A percentile compares a stretch with the other conserved stretches of the same genome.
phyloP scores from a whole-genome alignment of 2,329 filamentous ascomycete genomes.

The Colletotrichum chlorophyti region DNA sequence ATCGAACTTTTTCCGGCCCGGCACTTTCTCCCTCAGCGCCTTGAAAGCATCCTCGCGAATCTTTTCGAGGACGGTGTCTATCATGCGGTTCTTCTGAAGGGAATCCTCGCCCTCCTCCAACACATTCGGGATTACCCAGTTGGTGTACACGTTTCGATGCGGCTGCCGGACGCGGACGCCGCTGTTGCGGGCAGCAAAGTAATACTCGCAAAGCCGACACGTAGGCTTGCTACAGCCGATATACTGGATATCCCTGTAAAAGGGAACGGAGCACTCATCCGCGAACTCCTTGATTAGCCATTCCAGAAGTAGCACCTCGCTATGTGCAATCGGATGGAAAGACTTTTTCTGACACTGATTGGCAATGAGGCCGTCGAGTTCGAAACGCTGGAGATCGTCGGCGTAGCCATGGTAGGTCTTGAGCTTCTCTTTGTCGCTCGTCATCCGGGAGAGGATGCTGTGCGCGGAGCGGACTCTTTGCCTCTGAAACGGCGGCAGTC shows the following conservation, averaged over 20 bases:
- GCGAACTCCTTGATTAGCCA: background rate
- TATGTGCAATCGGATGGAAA: conserved; percentile 27
- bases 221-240: conserved; percentile 34
- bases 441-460: conserved; percentile 34
- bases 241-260: conserved; percentile 28
- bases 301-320: conserved; percentile 28
- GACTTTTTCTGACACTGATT: background rate
- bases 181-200: conserved; percentile 25
- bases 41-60: conserved; percentile 6
- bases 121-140: conserved; percentile 27
- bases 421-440: background rate
- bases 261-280: background rate
- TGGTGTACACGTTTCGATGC: conserved; percentile 29
- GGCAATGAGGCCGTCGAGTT: background rate
- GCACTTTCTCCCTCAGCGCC: conserved; percentile 11
- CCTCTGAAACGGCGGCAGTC: conserved; percentile 17
- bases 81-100: background rate
- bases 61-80: conserved; percentile 1
- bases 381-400: background rate
- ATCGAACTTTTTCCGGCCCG: conserved; percentile 11
- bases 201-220: conserved; percentile 32
- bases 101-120: background rate
- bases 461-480: background rate
- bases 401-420: background rate
- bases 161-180: conserved; percentile 23